Conservation (phyloP, 371 early-diverging fungal genomes). For the Apophysomyces ossiformis region DNA sequence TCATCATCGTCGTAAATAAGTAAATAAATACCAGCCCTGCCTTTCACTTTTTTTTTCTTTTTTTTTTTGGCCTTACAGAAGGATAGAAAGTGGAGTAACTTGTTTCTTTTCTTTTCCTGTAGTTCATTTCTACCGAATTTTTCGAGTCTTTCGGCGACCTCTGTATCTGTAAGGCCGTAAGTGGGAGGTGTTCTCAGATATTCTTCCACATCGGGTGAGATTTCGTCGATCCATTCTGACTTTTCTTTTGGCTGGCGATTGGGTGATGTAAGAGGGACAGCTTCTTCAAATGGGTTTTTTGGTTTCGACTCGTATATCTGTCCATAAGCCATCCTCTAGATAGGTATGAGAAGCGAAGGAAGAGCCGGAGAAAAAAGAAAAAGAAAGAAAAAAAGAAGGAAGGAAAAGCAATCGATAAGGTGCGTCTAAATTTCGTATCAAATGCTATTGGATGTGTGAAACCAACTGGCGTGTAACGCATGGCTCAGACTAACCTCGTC, state of each 20-base stretch:
- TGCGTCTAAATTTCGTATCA: slow-evolving; percentile 3
- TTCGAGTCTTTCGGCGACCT: slow-evolving; percentile 63
- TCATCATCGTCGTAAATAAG: not conserved
- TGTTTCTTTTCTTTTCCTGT: slow-evolving; percentile 82
- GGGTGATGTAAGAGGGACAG: not conserved
- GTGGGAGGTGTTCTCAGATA: slow-evolving; percentile 72
- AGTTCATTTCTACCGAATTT: slow-evolving; percentile 79
- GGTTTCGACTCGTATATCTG: not conserved
- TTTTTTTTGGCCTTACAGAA: slow-evolving; percentile 59
- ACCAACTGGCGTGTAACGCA: slow-evolving; percentile 3
- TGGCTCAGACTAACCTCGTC: not conserved
- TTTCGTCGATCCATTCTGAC: slow-evolving; percentile 55
- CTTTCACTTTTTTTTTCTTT: too few relatives aligned
- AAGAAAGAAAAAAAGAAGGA: not conserved
- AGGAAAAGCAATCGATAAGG: not conserved
- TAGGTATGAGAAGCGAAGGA: not conserved
- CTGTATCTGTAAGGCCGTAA: slow-evolving; percentile 62
- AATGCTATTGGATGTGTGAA: not conserved
- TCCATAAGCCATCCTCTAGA: not conserved
- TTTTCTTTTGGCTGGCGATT: slow-evolving; percentile 1
- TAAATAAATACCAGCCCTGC: too few relatives aligned
- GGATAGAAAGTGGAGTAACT: slow-evolving; percentile 84
- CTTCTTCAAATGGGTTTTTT: not conserved
- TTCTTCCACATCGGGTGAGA: slow-evolving; percentile 72
- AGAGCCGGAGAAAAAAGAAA: too few relatives aligned